These are phyloP conservation scores for Cryptomeria japonica DNA, from an alignment of 75 land plant genomes.

Conservation along the genomic window DNA sequence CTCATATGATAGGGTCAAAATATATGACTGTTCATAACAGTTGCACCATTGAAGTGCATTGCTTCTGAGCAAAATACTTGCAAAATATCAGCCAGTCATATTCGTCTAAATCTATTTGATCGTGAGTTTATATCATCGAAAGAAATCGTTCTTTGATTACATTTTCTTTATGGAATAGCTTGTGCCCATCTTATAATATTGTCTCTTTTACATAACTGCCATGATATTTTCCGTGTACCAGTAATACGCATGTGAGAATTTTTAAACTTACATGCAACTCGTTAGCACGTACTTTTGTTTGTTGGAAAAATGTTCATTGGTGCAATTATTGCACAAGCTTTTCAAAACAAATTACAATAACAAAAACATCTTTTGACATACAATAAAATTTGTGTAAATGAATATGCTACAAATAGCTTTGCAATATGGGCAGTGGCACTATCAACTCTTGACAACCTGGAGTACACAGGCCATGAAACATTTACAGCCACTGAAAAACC, in stretches of 20 bases:
- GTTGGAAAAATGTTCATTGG: neutral
- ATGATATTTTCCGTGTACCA: neutral
- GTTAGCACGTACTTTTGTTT: neutral
- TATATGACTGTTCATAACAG: neutral
- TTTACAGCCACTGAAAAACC: conserved; percentile 3
- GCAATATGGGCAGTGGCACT: neutral
- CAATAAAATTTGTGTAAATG: neutral
- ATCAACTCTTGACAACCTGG: neutral
- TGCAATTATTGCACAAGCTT: neutral
- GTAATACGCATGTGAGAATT: neutral
- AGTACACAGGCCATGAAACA: neutral
- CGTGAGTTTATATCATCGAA: too few species aligned
- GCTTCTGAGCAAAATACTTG: neutral
- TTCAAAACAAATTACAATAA: neutral
- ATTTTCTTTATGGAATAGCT: too few species aligned
- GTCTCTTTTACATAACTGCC: neutral
- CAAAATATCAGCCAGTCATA: neutral
- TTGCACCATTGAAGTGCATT: neutral
- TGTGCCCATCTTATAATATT: neutral
- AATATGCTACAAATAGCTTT: conserved; percentile 10
- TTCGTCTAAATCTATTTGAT: too few species aligned
- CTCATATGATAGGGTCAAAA: too few species aligned
- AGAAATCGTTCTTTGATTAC: too few species aligned
- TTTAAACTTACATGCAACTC: neutral
- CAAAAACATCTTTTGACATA: conserved; percentile 6